A percentile compares a stretch with the other conserved stretches of the same genome.
Evolutionary conservation across 1,284 basidiomycete genomes (phyloP).

Genomic region (Boletus albobrunnescens): DNA sequence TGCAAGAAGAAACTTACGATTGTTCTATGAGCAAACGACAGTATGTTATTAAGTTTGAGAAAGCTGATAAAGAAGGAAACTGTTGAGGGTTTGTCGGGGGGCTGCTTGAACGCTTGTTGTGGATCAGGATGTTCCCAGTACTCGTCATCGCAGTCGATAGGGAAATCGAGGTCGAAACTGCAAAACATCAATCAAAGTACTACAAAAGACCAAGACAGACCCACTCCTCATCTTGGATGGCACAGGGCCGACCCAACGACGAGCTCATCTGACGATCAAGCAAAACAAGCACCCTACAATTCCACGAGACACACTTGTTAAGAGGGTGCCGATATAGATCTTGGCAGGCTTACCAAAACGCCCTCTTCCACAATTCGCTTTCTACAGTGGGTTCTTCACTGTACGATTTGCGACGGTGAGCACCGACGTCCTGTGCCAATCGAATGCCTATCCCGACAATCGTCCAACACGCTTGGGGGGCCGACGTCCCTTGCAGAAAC

Average conservation of each 20-base stretch:
- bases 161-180: constrained; percentile 73
- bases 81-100: constrained; percentile 49
- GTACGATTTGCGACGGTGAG: constrained; percentile 50
- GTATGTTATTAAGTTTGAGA: constrained; percentile 61
- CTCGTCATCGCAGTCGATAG: constrained; percentile 72
- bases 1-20: constrained; percentile 43
- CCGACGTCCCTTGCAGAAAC: constrained; percentile 57
- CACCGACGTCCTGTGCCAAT: constrained; percentile 66
- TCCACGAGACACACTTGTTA: background rate
- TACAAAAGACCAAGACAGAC: constrained; percentile 23
- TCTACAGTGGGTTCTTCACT: constrained; percentile 41
- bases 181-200: background rate
- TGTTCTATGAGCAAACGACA: constrained; percentile 61
- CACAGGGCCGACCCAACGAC: constrained; percentile 74
- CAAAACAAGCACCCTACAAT: constrained; percentile 55
- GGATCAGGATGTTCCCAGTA: constrained; percentile 64
- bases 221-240: constrained; percentile 83
- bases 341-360: constrained; percentile 60
- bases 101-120: constrained; percentile 52
- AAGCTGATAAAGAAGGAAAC: constrained; percentile 54
- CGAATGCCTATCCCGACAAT: constrained; percentile 68
- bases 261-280: constrained; percentile 66
- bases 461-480: constrained; percentile 71
- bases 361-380: constrained; percentile 72
- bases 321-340: background rate